phyloP scores from a whole-genome alignment of 2,329 filamentous ascomycete genomes.

The Dryadomyces quercus-mongolicae region DNA sequence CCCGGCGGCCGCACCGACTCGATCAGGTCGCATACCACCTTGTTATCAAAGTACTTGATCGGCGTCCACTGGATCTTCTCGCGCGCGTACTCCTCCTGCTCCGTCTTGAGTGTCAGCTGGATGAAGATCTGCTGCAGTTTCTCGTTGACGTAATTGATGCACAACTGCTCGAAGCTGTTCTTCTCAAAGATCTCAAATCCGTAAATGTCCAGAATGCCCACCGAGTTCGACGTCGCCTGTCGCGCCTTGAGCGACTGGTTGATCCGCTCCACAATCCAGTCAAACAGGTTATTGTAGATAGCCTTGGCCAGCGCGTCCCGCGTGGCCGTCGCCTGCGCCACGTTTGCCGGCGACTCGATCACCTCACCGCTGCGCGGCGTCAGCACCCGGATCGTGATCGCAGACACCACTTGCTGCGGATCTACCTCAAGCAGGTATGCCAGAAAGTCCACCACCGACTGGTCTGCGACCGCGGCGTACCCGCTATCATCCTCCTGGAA shows the following conservation, averaged over 20 bases:
- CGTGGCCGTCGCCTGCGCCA: slow-evolving; percentile 72
- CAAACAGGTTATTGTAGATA: slow-evolving; percentile 96
- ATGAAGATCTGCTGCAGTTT: slow-evolving; percentile 99
- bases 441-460: slow-evolving; percentile 86
- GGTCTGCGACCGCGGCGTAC: slow-evolving; percentile 76
- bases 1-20: slow-evolving; percentile 83
- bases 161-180: slow-evolving; percentile 97
- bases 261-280: slow-evolving; percentile 93
- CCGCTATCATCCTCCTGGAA: slow-evolving; percentile 83
- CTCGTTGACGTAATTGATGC: slow-evolving; percentile 99
- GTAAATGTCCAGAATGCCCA: slow-evolving; percentile 97
- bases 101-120: slow-evolving; percentile 87
- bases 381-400: slow-evolving; percentile 79
- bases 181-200: slow-evolving; percentile 99
- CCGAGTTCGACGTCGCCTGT: slow-evolving; percentile 65
- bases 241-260: slow-evolving; percentile 78
- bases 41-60: slow-evolving; percentile 99
- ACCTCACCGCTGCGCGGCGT: slow-evolving; percentile 54
- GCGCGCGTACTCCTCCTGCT: slow-evolving; percentile 92
- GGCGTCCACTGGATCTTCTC: slow-evolving; percentile 98
- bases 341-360: slow-evolving; percentile 70
- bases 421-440: slow-evolving; percentile 90
- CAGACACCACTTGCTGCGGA: slow-evolving; percentile 66
- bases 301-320: slow-evolving; percentile 86
- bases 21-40: slow-evolving; percentile 94